A percentile compares a stretch with the other conserved stretches of the same genome.
Evolutionary conservation across 2,329 filamentous ascomycete genomes (phyloP).

Genomic region (Podosphaera fusca): DNA sequence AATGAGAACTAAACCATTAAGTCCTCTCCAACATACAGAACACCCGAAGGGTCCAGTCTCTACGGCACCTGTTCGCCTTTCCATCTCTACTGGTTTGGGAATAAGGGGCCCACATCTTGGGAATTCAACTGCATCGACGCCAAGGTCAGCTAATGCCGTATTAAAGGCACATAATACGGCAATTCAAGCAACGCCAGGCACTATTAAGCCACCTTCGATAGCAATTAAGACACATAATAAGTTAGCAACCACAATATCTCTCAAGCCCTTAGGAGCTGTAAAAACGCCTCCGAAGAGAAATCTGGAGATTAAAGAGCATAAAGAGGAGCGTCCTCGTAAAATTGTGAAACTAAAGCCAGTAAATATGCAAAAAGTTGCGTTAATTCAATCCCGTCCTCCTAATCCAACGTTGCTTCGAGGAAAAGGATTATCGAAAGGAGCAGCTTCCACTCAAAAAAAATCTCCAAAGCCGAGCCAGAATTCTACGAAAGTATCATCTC

Average conservation of each 20-base stretch:
- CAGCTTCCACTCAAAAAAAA: constrained; percentile 3
- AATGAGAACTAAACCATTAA: constrained; percentile 9
- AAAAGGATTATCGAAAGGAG: constrained; percentile 7
- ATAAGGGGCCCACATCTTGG: background rate
- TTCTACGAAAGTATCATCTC: background rate
- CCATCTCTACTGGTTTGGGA: background rate
- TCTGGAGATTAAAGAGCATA: constrained; percentile 5
- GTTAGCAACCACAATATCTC: constrained; percentile 1
- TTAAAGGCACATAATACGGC: background rate
- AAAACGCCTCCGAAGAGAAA: constrained; percentile 7
- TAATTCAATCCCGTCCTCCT: constrained; percentile 8
- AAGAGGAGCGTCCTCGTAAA: constrained; percentile 6
- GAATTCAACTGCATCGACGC: background rate
- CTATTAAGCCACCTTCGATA: background rate
- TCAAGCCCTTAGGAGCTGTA: constrained; percentile 3
- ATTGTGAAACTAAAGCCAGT: constrained; percentile 7
- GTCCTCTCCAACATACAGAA: background rate
- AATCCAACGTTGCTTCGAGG: constrained; percentile 5
- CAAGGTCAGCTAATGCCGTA: background rate
- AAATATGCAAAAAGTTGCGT: constrained; percentile 4
- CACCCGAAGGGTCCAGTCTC: background rate
- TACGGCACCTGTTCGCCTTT: constrained; percentile 1
- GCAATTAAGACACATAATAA: background rate
- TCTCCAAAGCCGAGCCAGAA: constrained; percentile 3
- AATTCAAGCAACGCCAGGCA: background rate